Evolutionary conservation across 1,139 yeast species (phyloP).

Genomic region (Diutina mesorugosa): DNA sequence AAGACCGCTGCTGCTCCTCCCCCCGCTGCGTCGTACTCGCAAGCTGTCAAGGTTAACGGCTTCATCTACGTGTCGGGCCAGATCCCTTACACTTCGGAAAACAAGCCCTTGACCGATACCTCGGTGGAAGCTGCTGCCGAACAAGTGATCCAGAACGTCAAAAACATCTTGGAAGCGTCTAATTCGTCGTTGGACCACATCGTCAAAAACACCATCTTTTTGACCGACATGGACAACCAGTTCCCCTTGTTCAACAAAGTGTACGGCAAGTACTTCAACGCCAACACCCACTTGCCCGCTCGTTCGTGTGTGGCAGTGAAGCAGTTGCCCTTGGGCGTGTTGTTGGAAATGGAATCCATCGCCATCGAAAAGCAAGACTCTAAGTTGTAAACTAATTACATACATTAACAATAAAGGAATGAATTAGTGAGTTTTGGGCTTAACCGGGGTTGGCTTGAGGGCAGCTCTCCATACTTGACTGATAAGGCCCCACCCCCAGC

Average conservation of each 20-base stretch:
- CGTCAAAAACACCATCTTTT: constrained; percentile 1
- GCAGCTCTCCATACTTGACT: not conserved
- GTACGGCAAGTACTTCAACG: constrained; percentile 1
- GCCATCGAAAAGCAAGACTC: constrained; percentile 1
- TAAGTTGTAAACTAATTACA: not conserved
- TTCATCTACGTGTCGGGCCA: constrained; percentile 91
- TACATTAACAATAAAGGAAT: not conserved
- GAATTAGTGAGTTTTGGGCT: not conserved
- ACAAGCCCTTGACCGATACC: constrained; percentile 47
- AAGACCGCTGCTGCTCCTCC: constrained; percentile 64
- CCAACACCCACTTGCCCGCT: constrained; percentile 1
- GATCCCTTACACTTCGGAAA: constrained; percentile 79
- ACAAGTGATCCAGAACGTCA: constrained; percentile 1
- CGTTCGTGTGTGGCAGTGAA: constrained; percentile 1
- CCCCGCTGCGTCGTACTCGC: constrained; percentile 92
- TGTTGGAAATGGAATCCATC: constrained; percentile 1
- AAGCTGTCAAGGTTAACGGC: constrained; percentile 81
- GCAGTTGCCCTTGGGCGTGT: constrained; percentile 1
- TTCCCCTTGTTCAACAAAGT: constrained; percentile 1
- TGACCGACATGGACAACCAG: not conserved
- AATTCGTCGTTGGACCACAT: not conserved
- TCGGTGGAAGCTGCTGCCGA: constrained; percentile 2
- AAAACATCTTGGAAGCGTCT: constrained; percentile 1
- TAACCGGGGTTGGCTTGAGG: not conserved
- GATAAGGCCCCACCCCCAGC: not conserved